Evolutionary conservation across 2,329 filamentous ascomycete species (phyloP), one percentile per base, ranked within the genome.

Genomic region (Phyllosticta citrichinensis): DNA sequence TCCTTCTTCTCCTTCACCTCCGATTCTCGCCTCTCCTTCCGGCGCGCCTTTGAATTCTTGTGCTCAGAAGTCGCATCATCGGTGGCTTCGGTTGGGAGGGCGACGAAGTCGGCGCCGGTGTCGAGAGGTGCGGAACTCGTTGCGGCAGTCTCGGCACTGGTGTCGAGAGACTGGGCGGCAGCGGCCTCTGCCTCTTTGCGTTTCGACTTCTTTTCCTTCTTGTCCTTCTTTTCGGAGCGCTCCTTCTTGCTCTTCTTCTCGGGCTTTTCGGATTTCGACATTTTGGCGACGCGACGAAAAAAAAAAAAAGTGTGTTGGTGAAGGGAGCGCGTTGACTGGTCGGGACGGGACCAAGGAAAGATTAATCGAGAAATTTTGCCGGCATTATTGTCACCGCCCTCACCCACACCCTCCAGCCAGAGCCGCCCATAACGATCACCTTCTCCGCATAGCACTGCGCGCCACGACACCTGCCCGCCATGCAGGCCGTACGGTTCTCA

Each of bases 161-260:
- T 9, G 20, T 24, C 58, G 4, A 25, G n/a, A 12, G n/a, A n/a
- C 2, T 52, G 35, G 6, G 19, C 58, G 11, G n/a, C 10, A 17
- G 20, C 11, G 17, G 52, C 24, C 14, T 25, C 58, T 17, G 24
- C 25, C 6, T 53, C 53, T 5, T 20, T 51, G n/a, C 27, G 33
- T 33, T 55, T 57, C 19, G 57, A 50, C 24, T 57, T 62, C 53
- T 52, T 60, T 25, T 24, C 17, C 12, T 35, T 55, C 12, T 55
- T 55, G 30, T 30, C 50, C 19, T 55, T 55, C 50, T 30, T 40
- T 5, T 70, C 69, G 65, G 71, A 72, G 63, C 69, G 70, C 62
- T 71, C 66, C 52, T 40, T 35, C 47, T 53, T 56, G 56, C 30
- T 30, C 22, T 52, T 56, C 35, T 60, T 57, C 33, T 59, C 52